A percentile compares a stretch with the other conserved stretches of the same genome.
Evolutionary conservation across 2,329 filamentous ascomycete species (phyloP).

Genomic region (Didymella segeticola): DNA sequence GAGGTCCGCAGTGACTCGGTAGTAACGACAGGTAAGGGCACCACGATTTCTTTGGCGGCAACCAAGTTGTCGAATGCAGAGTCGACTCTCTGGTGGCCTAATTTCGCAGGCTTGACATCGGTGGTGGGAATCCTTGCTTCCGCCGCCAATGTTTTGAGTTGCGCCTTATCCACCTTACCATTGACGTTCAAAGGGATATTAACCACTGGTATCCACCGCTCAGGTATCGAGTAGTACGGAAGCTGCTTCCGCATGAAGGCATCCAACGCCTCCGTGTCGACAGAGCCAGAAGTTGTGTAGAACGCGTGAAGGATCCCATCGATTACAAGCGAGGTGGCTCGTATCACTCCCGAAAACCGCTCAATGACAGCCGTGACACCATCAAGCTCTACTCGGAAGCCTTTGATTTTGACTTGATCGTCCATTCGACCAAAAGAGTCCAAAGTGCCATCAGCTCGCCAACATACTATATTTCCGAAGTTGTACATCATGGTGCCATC

Average conservation of each 20-base stretch:
- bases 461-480: constrained; percentile 65
- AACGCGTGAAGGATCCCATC: constrained; percentile 60
- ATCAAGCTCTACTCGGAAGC: constrained; percentile 67
- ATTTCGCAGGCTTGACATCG: constrained; percentile 4
- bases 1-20: not conserved
- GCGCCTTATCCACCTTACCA: constrained; percentile 63
- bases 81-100: constrained; percentile 5
- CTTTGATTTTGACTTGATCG: constrained; percentile 68
- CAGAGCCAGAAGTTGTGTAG: constrained; percentile 49
- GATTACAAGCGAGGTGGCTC: constrained; percentile 58
- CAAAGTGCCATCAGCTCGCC: constrained; percentile 61
- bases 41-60: constrained; percentile 8
- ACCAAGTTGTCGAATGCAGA: constrained; percentile 18
- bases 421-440: constrained; percentile 64
- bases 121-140: not conserved
- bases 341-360: constrained; percentile 55
- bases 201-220: constrained; percentile 52
- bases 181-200: constrained; percentile 61
- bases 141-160: constrained; percentile 46
- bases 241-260: constrained; percentile 53
- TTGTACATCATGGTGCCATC: constrained; percentile 64
- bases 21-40: constrained; percentile 1
- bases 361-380: constrained; percentile 55
- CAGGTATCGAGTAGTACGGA: constrained; percentile 64
- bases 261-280: constrained; percentile 46